Conservation (phyloP, 2,329 filamentous ascomycete genomes). For the Neonectria neomacrospora region DNA sequence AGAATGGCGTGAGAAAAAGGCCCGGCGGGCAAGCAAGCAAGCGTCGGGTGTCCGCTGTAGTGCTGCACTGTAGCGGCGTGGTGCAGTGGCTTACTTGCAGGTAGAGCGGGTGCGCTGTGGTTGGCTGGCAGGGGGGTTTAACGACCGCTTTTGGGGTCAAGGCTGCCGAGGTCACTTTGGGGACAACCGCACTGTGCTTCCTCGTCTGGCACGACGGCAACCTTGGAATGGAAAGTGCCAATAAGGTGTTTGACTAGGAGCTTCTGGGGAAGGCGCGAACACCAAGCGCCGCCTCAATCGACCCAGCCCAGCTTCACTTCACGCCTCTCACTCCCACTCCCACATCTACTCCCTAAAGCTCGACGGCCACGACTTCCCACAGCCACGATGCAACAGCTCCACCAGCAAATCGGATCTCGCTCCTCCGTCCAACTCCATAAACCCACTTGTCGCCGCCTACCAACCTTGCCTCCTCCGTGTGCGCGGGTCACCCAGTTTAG, state of each 20-base stretch:
- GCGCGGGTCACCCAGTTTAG: too few species aligned
- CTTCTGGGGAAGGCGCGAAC: not conserved
- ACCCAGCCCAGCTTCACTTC: not conserved
- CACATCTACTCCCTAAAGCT: conserved; percentile 2
- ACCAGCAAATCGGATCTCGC: not conserved
- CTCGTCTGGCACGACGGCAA: not conserved
- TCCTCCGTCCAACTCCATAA: not conserved
- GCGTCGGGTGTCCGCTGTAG: not conserved
- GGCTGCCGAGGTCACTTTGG: conserved; percentile 9
- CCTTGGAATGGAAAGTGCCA: not conserved
- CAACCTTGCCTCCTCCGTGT: not conserved
- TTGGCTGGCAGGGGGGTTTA: conserved; percentile 8
- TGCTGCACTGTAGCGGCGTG: not conserved
- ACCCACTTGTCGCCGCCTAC: not conserved
- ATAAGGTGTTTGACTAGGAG: not conserved
- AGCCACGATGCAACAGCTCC: not conserved
- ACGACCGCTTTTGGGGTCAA: conserved; percentile 1
- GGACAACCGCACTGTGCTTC: conserved; percentile 8
- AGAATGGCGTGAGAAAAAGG: not conserved
- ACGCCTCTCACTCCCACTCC: not conserved
- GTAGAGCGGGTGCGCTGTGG: not conserved
- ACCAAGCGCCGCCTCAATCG: conserved; percentile 1
- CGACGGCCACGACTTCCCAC: not conserved
- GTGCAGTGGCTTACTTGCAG: not conserved
- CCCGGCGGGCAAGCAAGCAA: not conserved